Evolutionary conservation across 345 rosid species (phyloP).

Genomic region (Pseudoturritis turrita): DNA sequence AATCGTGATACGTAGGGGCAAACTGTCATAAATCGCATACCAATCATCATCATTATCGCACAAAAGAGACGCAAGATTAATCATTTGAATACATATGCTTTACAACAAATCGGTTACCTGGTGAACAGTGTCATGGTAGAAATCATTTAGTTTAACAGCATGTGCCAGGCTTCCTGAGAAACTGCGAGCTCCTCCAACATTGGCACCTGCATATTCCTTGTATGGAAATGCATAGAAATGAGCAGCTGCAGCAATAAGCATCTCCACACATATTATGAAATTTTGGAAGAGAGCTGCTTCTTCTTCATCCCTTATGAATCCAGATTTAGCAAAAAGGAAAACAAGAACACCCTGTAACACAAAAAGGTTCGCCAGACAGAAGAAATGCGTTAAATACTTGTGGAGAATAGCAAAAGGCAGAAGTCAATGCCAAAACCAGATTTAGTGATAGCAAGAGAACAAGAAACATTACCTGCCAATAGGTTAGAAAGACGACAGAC

Average conservation of each 20-base stretch:
- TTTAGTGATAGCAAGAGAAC: not conserved
- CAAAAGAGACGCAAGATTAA: not conserved
- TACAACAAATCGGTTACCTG: conserved; percentile 49
- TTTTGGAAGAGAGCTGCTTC: conserved; percentile 90
- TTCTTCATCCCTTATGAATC: conserved; percentile 66
- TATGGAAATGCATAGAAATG: conserved; percentile 96
- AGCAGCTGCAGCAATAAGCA: conserved; percentile 96
- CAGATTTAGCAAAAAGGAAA: conserved; percentile 94
- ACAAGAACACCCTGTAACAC: conserved; percentile 80
- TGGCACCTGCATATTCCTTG: conserved; percentile 97
- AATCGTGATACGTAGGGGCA: conserved; percentile 96
- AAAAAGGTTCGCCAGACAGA: not conserved
- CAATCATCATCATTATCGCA: conserved; percentile 9
- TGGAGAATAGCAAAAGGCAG: not conserved
- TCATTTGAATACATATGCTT: not conserved
- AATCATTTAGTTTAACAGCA: conserved; percentile 87
- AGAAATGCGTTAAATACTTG: not conserved
- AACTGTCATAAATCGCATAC: conserved; percentile 47
- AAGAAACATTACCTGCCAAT: conserved; percentile 81
- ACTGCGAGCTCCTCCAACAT: conserved; percentile 67
- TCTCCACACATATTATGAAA: conserved; percentile 89
- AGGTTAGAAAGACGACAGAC: conserved; percentile 93
- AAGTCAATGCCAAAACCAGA: not conserved
- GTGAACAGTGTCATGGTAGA: conserved; percentile 97
- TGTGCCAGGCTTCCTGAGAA: conserved; percentile 80